Base-by-base conservation (phyloP, 768 basidiomycete species). In the Lactarius akahatsu region DNA sequence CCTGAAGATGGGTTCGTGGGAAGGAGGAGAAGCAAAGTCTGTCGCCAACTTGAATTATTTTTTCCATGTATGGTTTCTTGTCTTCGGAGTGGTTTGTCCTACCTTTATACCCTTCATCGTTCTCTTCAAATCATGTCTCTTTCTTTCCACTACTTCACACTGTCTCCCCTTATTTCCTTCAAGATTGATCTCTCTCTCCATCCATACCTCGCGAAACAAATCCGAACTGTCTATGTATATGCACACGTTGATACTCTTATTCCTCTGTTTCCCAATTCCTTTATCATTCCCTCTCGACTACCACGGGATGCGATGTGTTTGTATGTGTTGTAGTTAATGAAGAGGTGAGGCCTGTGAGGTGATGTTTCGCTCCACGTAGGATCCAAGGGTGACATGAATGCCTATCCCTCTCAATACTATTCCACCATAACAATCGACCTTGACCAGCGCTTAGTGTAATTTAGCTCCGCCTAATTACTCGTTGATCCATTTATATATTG, bases 1-100 rank as follows among this genome's bases (percentile, higher is more conserved):
- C 76, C 78, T 94, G 78, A 89, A 85, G 73, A 87, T 89, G 83
- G 86, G 88, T 26, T 84, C 87, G 57, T 88, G 85, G 82, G 88
- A 88, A 88, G 65, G 83, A 86, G 32, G 85, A 86, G 57, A 74
- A 72, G 54, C 68, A 65, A 32, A 43, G 43, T 43, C 69, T 63
- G 66, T 63, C 63, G 34, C 59, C 57, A 63, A 56, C 66, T 63
- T 61, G 65, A 70, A n/a, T 71, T 59, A 69, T 52, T 59, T 62
- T 32, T 55, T 67, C 55, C 66, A 56, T 56, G 58, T 60, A 63
- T 47, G 16, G 26, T 59, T 50, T 58, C 50, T 67, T 59, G 61
- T 59, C 18, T 63, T 63, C 58, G 54, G 54, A 59, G 54, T 41
- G 28, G 34, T 62, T 54, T 54, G 30, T 38, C 34, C 32, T 67